Base-by-base conservation (phyloP, 768 basidiomycete species). In the Brasilioporus rufonigricans region DNA sequence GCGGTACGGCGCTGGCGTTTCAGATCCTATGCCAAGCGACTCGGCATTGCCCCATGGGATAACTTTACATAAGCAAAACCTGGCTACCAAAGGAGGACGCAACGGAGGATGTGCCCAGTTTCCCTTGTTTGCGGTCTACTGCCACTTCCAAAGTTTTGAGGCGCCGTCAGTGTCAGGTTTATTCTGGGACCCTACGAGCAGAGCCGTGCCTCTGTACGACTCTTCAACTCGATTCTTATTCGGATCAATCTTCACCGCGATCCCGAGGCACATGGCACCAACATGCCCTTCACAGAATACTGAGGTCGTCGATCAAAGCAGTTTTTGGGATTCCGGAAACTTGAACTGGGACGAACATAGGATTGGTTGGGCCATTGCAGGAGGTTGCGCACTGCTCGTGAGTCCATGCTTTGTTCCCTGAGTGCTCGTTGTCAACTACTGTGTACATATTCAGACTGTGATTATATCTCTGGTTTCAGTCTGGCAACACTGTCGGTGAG, bases 361-460 rank as follows among this genome's bases (percentile, higher is more conserved):
- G 60, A 83, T 89, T 66, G 88, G 88, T 47, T 90, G 88, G 88
- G 77, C 85, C 11, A 76, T 90, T 52, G 80, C 87, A 16, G 88
- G 88, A 26, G 78, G 73, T 16, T 86, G 83, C 61, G 71, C 88
- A 3, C 66, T 70, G 38, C 39, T 82, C 31, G 87, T 89, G 60
- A 51, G 83, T 75, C 21, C 41, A 9, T 12, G 14, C 24, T 47
- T 38, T 55, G 13, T 23, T 24, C n/a, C 26, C 14, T 11, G 8
- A 9, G 32, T 21, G 13, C 26, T 41, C 11, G 5, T 27, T n/a
- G n/a, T 56, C 35, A 36, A 51, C 31, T 3, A 23, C 19, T 36
- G 23, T 4, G 44, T 54, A 48, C 46, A 38, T 21, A 5, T 45
- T 32, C 61, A 89, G 85, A 87, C 87, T 4, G 64, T 86, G 14